Conservation (phyloP, 176 grass and related monocot genomes). For the Aegilops longissima region DNA sequence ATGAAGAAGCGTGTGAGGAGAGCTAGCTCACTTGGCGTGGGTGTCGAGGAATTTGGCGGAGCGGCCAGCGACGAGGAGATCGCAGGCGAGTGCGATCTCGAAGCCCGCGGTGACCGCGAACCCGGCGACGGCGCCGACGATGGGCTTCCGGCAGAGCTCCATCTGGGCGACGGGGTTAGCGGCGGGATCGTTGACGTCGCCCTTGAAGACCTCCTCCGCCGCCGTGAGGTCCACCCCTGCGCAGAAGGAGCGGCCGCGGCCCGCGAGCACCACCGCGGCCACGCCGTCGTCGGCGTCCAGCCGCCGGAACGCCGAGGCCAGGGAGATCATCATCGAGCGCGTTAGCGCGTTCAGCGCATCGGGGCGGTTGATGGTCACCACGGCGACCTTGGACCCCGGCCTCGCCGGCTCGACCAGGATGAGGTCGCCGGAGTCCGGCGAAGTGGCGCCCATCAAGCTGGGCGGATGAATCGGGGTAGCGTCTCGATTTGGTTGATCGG, state of each 20-base stretch:
- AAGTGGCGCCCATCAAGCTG: slow-evolving; percentile 26
- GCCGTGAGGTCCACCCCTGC: slow-evolving; percentile 83
- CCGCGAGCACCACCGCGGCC: slow-evolving; percentile 62
- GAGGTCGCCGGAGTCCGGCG: slow-evolving; percentile 52
- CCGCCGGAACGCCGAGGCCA: slow-evolving; percentile 58
- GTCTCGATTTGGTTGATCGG: slow-evolving; percentile 19
- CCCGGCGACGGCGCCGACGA: slow-evolving; percentile 74
- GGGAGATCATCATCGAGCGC: slow-evolving; percentile 66
- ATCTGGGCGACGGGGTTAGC: slow-evolving; percentile 67
- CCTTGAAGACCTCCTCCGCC: slow-evolving; percentile 92
- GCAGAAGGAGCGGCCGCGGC: slow-evolving; percentile 80
- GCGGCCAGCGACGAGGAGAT: slow-evolving; percentile 68
- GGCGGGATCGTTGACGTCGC: slow-evolving; percentile 72
- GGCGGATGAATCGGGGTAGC: neutral
- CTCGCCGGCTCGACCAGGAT: slow-evolving; percentile 54
- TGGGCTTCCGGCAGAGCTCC: slow-evolving; percentile 77
- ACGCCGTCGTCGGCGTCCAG: slow-evolving; percentile 66
- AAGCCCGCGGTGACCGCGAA: slow-evolving; percentile 90
- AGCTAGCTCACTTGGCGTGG: slow-evolving; percentile 65
- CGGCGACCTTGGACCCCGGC: slow-evolving; percentile 53
- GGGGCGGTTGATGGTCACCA: slow-evolving; percentile 91
- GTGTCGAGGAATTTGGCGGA: slow-evolving; percentile 93
- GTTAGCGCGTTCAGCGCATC: slow-evolving; percentile 90
- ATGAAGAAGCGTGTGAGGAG: neutral
- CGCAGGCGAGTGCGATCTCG: slow-evolving; percentile 88